These are phyloP conservation scores for Cymodocea nodosa DNA, from an alignment of 116 monocot species.

Conservation along the genomic window DNA sequence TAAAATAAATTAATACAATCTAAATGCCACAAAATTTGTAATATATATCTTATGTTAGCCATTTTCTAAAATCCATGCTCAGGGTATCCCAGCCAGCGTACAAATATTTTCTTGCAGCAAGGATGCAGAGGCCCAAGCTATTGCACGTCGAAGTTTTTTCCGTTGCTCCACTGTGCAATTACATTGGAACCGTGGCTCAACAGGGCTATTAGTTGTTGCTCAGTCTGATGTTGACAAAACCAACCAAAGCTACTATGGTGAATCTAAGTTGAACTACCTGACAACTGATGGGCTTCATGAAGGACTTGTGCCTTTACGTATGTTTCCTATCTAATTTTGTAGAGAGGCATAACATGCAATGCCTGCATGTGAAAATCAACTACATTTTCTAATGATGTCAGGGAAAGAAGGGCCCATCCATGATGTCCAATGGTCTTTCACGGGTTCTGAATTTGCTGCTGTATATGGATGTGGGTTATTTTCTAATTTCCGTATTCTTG, in stretches of 20 bases:
- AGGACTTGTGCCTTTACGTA: constrained; percentile 83
- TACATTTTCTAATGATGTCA: constrained; percentile 10
- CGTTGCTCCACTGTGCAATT: constrained; percentile 81
- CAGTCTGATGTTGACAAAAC: constrained; percentile 94
- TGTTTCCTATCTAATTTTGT: constrained; percentile 18
- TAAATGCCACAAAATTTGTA: too few relatives aligned
- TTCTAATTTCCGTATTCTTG: neutral
- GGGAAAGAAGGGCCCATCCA: constrained; percentile 95
- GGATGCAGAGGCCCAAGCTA: constrained; percentile 50
- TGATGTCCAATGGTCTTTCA: constrained; percentile 89
- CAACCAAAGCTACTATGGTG: constrained; percentile 99
- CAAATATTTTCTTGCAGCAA: constrained; percentile 79
- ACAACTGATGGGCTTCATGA: constrained; percentile 81
- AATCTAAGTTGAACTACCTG: constrained; percentile 90
- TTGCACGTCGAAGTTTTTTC: constrained; percentile 87
- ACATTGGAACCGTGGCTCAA: constrained; percentile 69
- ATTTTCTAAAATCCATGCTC: constrained; percentile 4
- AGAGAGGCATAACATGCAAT: neutral
- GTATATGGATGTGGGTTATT: constrained; percentile 85
- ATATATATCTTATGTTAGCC: neutral
- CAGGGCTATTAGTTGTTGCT: constrained; percentile 67
- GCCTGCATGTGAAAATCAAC: neutral
- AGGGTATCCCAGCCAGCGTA: constrained; percentile 96
- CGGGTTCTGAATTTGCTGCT: constrained; percentile 81
- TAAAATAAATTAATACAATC: too few relatives aligned